Percentiles rank a stretch among this genome's conserved stretches.
Conservation (phyloP, 441 rosid species). For the Viola pubescens region DNA sequence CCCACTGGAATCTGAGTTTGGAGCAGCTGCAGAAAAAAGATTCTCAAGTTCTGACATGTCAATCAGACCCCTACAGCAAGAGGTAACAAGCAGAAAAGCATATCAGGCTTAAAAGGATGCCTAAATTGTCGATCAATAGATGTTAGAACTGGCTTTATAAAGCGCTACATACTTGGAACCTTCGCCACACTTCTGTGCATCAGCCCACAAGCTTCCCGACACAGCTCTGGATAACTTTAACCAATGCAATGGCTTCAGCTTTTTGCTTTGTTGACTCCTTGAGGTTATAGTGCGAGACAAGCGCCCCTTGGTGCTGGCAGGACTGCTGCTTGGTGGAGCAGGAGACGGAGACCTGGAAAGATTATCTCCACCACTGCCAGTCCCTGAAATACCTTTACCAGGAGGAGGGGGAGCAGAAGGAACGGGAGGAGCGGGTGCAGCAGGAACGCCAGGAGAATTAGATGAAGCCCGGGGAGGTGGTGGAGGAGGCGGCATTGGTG, state of each 20-base stretch:
- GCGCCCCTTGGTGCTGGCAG: constrained; percentile 50
- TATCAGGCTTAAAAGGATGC: not conserved
- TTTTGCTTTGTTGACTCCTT: constrained; percentile 50
- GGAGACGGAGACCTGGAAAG: constrained; percentile 44
- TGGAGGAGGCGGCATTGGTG: constrained; percentile 23
- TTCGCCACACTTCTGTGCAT: constrained; percentile 80
- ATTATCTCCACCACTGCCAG: constrained; percentile 5
- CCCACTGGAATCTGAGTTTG: constrained; percentile 39
- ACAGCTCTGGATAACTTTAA: constrained; percentile 87
- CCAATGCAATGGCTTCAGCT: constrained; percentile 96
- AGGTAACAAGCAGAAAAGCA: constrained; percentile 14
- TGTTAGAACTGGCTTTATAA: constrained; percentile 10
- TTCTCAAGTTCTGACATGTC: constrained; percentile 91
- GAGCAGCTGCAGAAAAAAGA: constrained; percentile 74
- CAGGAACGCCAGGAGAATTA: constrained; percentile 34
- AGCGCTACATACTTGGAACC: constrained; percentile 57
- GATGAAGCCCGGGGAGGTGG: constrained; percentile 35
- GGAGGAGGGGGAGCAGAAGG: constrained; percentile 35
- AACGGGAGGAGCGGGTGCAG: constrained; percentile 41
- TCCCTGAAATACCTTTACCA: constrained; percentile 26
- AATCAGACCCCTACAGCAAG: constrained; percentile 67
- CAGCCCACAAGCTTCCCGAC: constrained; percentile 97
- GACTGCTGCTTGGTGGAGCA: constrained; percentile 49
- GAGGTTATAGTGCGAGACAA: constrained; percentile 53
- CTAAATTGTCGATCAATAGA: constrained; percentile 10